Conservation (phyloP, 805 yeast genomes). For the Kurtzmaniella cleridarum region DNA sequence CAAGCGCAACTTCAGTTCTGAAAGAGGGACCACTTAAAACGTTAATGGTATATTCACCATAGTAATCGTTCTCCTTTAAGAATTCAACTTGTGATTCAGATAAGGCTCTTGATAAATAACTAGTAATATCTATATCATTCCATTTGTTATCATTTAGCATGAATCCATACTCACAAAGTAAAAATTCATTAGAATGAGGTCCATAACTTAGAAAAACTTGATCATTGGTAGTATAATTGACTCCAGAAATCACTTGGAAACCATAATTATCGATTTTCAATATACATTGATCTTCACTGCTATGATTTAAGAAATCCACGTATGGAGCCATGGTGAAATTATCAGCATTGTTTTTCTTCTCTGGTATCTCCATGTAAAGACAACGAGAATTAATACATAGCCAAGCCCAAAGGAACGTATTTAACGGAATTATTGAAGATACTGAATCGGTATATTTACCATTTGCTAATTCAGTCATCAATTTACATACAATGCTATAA, state of each 20-base stretch:
- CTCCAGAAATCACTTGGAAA: constrained; percentile 42
- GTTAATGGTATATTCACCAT: constrained; percentile 68
- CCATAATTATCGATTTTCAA: constrained; percentile 44
- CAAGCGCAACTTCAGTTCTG: constrained; percentile 71
- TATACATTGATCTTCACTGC: constrained; percentile 45
- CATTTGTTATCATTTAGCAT: constrained; percentile 51
- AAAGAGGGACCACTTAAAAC: constrained; percentile 52
- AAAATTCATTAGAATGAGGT: constrained; percentile 78
- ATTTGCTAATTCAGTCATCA: constrained; percentile 13
- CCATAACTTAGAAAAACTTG: constrained; percentile 80
- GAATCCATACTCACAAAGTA: constrained; percentile 87
- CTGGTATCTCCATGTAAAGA: constrained; percentile 66
- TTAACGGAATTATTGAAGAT: constrained; percentile 10
- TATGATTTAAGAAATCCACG: constrained; percentile 85
- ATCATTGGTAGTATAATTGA: constrained; percentile 30
- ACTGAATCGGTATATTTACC: neutral
- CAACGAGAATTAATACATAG: constrained; percentile 89
- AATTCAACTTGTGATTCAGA: constrained; percentile 35
- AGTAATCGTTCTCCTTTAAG: constrained; percentile 51
- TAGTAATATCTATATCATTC: constrained; percentile 65
- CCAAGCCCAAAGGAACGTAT: constrained; percentile 65
- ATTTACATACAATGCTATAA: constrained; percentile 25
- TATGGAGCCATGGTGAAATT: constrained; percentile 89
- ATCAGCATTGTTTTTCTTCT: constrained; percentile 45
- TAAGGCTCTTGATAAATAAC: constrained; percentile 31